phyloP scores from a whole-genome alignment of 164 flowering plant genomes.

The Annona squamosa region DNA sequence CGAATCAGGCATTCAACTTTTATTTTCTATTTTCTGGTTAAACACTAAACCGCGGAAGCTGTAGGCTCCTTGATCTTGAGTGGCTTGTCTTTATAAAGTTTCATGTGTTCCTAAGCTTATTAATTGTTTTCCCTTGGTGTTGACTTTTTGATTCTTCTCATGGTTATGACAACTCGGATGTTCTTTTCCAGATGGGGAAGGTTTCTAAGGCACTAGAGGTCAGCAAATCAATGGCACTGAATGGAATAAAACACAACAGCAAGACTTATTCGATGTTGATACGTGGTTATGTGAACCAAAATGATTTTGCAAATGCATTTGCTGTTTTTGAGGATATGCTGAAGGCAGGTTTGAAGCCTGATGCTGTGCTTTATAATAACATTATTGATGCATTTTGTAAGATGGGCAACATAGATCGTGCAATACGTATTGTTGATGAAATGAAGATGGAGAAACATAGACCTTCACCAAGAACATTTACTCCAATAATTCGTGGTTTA shows the following conservation, averaged over 20 bases:
- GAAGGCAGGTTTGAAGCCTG: slow-evolving; percentile 77
- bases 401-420: slow-evolving; percentile 96
- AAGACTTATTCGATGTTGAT: slow-evolving; percentile 97
- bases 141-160: not conserved
- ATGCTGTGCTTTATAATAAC: slow-evolving; percentile 86
- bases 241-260: slow-evolving; percentile 82
- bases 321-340: slow-evolving; percentile 83
- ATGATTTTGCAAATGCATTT: slow-evolving; percentile 97
- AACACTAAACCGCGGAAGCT: too few species aligned
- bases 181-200: slow-evolving; percentile 62
- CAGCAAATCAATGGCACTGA: slow-evolving; percentile 62
- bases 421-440: slow-evolving; percentile 61
- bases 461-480: slow-evolving; percentile 78
- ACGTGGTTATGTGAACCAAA: slow-evolving; percentile 71
- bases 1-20: not conserved
- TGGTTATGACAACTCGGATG: slow-evolving; percentile 4
- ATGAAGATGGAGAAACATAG: slow-evolving; percentile 75
- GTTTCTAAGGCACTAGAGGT: slow-evolving; percentile 81
- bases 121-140: not conserved
- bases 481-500: slow-evolving; percentile 86
- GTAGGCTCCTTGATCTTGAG: too few species aligned
- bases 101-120: not conserved
- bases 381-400: slow-evolving; percentile 89
- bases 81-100: too few species aligned
- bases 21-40: too few species aligned